phyloP scores from a whole-genome alignment of 1,284 basidiomycete genomes.

The Schizophyllum commune region DNA sequence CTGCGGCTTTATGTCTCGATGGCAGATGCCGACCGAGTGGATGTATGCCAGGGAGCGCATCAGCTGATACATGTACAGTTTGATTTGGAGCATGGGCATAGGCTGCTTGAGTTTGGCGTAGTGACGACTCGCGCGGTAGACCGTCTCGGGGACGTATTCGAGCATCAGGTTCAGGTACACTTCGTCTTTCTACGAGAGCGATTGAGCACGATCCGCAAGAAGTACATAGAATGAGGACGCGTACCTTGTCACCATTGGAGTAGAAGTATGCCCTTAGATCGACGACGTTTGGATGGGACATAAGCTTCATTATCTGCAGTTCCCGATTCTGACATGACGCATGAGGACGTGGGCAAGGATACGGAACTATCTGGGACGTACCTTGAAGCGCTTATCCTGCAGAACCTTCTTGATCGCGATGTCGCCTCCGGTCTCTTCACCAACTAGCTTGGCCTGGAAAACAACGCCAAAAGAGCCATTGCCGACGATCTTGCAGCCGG shows the following conservation, averaged over 20 bases:
- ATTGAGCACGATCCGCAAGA: slow-evolving; percentile 7
- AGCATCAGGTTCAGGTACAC: slow-evolving; percentile 99
- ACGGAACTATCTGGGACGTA: slow-evolving; percentile 29
- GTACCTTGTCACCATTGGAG: slow-evolving; percentile 97
- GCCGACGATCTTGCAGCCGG: slow-evolving; percentile 96
- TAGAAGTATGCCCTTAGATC: slow-evolving; percentile 99
- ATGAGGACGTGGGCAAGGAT: slow-evolving; percentile 11
- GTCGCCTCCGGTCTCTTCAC: slow-evolving; percentile 62
- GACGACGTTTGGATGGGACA: slow-evolving; percentile 96
- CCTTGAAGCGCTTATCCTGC: slow-evolving; percentile 99
- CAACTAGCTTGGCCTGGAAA: slow-evolving; percentile 78
- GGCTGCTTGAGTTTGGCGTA: slow-evolving; percentile 99
- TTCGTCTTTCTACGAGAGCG: slow-evolving; percentile 85
- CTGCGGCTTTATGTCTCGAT: slow-evolving; percentile 99
- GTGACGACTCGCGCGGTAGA: slow-evolving; percentile 97
- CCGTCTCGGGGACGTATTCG: slow-evolving; percentile 99
- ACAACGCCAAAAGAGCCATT: slow-evolving; percentile 99
- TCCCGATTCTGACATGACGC: slow-evolving; percentile 80
- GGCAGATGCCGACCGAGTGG: slow-evolving; percentile 95
- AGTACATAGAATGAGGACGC: slow-evolving; percentile 16
- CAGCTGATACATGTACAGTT: slow-evolving; percentile 97
- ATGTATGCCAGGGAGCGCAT: slow-evolving; percentile 96
- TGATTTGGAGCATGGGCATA: slow-evolving; percentile 99
- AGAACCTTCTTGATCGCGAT: slow-evolving; percentile 99
- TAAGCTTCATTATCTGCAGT: slow-evolving; percentile 98